Evolutionary conservation across 352 stramenopile genomes (phyloP), one percentile per base, ranked within the genome.

Genomic region (Pythium oligandrum): DNA sequence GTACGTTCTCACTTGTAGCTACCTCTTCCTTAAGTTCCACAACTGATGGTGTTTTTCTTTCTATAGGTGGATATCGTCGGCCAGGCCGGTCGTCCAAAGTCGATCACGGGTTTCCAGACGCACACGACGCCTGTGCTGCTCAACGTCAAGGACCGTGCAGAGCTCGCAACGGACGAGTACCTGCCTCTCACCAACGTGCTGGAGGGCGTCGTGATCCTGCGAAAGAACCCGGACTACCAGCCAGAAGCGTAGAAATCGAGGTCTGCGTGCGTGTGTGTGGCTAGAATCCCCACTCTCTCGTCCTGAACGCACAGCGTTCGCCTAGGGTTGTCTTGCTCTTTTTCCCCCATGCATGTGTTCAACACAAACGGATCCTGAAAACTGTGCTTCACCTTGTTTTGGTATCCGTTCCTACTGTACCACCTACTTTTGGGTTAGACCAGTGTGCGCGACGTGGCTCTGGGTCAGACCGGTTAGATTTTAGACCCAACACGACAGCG

Each of bases 101-200:
- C 96, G 46, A 99, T 99, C 59, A 99, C 97, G 48, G 97, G 97
- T 51, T 99, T 99, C 75, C 97, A 99, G 70, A 99, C 97, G 43
- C 97, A 99, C 75, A 99, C 94, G 52, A 99, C 97, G 37, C 97
- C 97, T 42, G 97, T 99, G 48, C 77, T 99, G 63, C 80, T 99
- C 39, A 97, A 95, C 57, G 83, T 97, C 35, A 97, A 97, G 68
- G 97, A 99, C 69, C 91, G 97, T 53, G 97, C 97, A 38, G 97
- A 99, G 74, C 79, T 99, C 11, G 97, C 96, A 46, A 98, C 96
- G 17, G 95, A 98, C 56, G 96, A 99, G 68, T 98, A 98, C 62
- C 68, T 98, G 37, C 86, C 92, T 37, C 84, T 98, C 39, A 95
- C 93, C 55, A 97, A 89, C 63, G 91, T 99, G 58, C 81, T 99